phyloP scores from a whole-genome alignment of 148 eudicot species.

The Euryodendron excelsum region DNA sequence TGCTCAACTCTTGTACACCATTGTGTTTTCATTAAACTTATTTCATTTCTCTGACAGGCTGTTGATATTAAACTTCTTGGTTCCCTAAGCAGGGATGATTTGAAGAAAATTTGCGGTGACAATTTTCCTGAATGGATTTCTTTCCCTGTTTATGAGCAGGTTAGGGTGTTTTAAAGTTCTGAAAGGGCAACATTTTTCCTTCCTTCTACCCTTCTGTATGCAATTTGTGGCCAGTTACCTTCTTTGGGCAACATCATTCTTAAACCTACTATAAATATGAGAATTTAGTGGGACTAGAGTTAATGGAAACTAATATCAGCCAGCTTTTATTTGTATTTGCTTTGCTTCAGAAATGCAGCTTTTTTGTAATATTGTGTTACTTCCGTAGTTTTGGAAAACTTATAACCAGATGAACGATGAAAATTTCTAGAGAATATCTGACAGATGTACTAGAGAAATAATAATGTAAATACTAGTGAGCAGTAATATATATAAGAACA shows the following conservation, averaged over 20 bases:
- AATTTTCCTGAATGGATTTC: conserved; percentile 94
- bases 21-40: not conserved
- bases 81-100: conserved; percentile 78
- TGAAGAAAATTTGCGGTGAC: conserved; percentile 94
- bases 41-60: conserved; percentile 55
- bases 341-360: not conserved
- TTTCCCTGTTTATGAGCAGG: conserved; percentile 96
- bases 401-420: not conserved
- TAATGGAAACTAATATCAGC: no score
- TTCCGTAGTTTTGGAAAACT: not conserved
- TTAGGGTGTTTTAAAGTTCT: conserved; percentile 22
- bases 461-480: not conserved
- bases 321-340: no score
- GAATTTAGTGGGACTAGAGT: not conserved
- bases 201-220: not conserved
- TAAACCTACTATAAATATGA: not conserved
- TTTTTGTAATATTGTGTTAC: not conserved
- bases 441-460: not conserved
- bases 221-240: not conserved
- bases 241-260: not conserved
- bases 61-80: conserved; percentile 83
- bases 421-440: not conserved
- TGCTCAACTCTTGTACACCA: not conserved
- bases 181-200: not conserved
- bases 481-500: not conserved